Conservation (phyloP, 768 basidiomycete species). For the Boletales sp. region DNA sequence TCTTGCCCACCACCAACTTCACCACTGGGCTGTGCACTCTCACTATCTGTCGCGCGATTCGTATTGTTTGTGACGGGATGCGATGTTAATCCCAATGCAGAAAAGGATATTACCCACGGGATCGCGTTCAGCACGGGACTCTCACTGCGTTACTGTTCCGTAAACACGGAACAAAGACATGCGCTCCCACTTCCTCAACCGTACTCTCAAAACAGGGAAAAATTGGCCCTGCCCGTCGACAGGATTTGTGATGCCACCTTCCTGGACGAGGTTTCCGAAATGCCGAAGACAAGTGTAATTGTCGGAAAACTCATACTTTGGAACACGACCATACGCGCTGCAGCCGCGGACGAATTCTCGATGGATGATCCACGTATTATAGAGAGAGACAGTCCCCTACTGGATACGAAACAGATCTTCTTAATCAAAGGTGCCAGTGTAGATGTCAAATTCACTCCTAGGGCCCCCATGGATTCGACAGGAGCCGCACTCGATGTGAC, state of each 20-base stretch:
- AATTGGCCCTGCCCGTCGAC: conserved; percentile 54
- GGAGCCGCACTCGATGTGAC: conserved; percentile 38
- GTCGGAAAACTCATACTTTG: conserved; percentile 44
- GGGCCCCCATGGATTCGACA: conserved; percentile 1
- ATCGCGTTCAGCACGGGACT: conserved; percentile 55
- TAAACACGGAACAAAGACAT: conserved; percentile 25
- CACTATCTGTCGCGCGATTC: conserved; percentile 57
- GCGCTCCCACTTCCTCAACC: conserved; percentile 21
- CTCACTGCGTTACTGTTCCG: conserved; percentile 53
- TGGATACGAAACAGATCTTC: conserved; percentile 42
- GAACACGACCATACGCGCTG: conserved; percentile 53
- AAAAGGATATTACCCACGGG: conserved; percentile 64
- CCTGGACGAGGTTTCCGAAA: conserved; percentile 35
- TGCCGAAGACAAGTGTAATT: conserved; percentile 36
- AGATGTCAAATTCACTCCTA: conserved; percentile 24
- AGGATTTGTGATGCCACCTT: conserved; percentile 42
- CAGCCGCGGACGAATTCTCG: conserved; percentile 63
- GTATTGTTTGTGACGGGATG: conserved; percentile 70
- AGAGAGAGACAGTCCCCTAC: conserved; percentile 47
- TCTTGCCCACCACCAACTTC: conserved; percentile 34
- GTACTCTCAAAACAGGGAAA: conserved; percentile 45
- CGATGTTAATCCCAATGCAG: conserved; percentile 75
- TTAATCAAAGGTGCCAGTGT: conserved; percentile 33
- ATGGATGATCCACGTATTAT: conserved; percentile 62
- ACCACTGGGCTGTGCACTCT: conserved; percentile 52